These are phyloP conservation scores for Datura wrightii DNA, from an alignment of 257 asterid genomes.

Conservation along the genomic window DNA sequence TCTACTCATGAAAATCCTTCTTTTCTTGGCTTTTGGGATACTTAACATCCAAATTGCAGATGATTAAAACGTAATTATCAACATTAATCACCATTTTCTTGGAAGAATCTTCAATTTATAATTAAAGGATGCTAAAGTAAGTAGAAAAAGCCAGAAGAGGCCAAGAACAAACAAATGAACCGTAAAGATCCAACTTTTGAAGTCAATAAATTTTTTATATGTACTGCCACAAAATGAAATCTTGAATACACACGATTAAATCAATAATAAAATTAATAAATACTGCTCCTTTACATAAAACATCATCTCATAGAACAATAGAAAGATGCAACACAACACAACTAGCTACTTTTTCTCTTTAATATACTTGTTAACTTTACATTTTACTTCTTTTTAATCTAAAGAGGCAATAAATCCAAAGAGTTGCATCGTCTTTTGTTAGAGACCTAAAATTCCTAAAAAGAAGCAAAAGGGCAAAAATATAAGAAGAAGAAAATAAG, in stretches of 20 bases:
- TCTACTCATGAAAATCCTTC: neutral
- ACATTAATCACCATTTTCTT: neutral
- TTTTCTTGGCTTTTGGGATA: neutral
- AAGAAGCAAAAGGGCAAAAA: too few species aligned
- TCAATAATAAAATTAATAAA: neutral
- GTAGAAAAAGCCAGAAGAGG: neutral
- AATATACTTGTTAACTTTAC: too few species aligned
- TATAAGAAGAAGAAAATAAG: too few species aligned
- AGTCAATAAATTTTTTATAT: slow-evolving; percentile 9
- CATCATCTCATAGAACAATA: neutral
- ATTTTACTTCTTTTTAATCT: too few species aligned
- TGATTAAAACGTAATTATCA: neutral
- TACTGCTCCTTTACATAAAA: neutral
- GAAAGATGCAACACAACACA: too few species aligned
- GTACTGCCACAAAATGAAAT: neutral
- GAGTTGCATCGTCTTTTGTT: too few species aligned
- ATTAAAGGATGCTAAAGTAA: neutral
- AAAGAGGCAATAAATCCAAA: too few species aligned
- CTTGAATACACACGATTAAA: neutral
- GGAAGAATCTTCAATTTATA: neutral
- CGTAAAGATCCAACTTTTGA: neutral
- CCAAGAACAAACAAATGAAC: neutral
- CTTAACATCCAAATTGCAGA: neutral
- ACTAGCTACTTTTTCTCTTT: too few species aligned
- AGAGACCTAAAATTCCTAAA: too few species aligned